phyloP scores from a whole-genome alignment of 2,329 filamentous ascomycete genomes.

The Diplodia mutila region DNA sequence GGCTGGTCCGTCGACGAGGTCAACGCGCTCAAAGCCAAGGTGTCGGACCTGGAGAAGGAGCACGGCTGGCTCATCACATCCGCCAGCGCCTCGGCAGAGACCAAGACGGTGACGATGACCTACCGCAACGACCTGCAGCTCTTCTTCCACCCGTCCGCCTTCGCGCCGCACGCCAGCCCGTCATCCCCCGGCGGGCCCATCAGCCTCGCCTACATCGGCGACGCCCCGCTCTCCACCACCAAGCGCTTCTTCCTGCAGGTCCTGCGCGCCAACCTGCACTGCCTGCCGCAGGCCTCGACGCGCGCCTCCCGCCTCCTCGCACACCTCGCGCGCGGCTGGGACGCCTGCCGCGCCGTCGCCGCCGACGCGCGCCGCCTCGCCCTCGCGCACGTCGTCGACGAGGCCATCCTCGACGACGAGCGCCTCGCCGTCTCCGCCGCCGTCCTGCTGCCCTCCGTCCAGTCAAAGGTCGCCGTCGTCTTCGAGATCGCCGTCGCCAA shows the following conservation, averaged over 20 bases:
- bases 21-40: conserved; percentile 71
- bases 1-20: conserved; percentile 89
- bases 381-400: conserved; percentile 66
- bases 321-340: conserved; percentile 67
- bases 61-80: conserved; percentile 73
- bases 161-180: conserved; percentile 45
- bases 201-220: conserved; percentile 71
- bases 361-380: conserved; percentile 65
- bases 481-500: conserved; percentile 62
- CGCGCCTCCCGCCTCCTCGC: conserved; percentile 61
- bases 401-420: conserved; percentile 67
- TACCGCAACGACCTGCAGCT: conserved; percentile 74
- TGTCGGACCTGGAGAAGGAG: conserved; percentile 66
- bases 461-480: conserved; percentile 69
- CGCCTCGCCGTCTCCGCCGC: conserved; percentile 64
- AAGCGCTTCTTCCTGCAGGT: conserved; percentile 76
- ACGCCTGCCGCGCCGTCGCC: conserved; percentile 62
- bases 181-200: conserved; percentile 54
- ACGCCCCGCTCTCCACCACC: conserved; percentile 64
- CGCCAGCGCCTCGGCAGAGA: conserved; percentile 58
- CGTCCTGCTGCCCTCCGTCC: conserved; percentile 65
- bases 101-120: conserved; percentile 67
- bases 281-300: conserved; percentile 62
- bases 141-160: conserved; percentile 69
- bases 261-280: conserved; percentile 69